Evolutionary conservation across 768 basidiomycete genomes (phyloP), one percentile per base, ranked within the genome.

Genomic region (Lentinula sp.): DNA sequence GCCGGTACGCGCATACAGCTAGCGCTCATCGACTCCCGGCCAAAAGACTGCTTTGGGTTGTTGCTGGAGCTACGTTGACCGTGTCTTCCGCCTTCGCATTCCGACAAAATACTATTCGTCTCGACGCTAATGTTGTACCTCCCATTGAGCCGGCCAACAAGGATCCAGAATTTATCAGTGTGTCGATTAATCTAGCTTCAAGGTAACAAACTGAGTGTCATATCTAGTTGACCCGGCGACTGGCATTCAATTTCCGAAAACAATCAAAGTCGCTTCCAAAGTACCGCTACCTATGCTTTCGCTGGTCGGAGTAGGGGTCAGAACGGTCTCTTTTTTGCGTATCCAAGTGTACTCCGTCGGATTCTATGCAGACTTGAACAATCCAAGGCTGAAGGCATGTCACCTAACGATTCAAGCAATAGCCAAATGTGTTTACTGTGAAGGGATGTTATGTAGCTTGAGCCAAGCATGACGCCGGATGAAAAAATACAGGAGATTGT

Each of bases 311-410:
- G 75, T 93, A 1, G 95, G 95, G 23, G 92, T 94, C 42, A 80
- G 95, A 54, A 91, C 87, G 0, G 93, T 97, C 34, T 93, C 93
- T 13, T 94, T 97, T 73, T 78, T 96, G 42, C 81, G 87, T 6
- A 83, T 97, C 64, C 86, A 91, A 69, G 94, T 96, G 15, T 97
- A 97, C 73, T 89, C 89, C 10, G 85, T 93, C 37, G 95, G 84
- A 2, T 93, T 97, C 74, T 97, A 96, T 71, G 89, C 91, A 5
- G 93, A 96, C 70, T 74, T 93, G 48, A 67, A 76, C n/a, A 83
- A 86, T 63, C 83, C 86, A 0, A 79, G 77, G 45, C 77, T 91
- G 61, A 79, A 80, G 57, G 88, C 88, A 56, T 56, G 75, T 67
- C 9, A 18, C 40, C 18, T 21, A 1, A 48, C 6, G 13, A 13